Percentiles rank a stretch among this genome's conserved stretches.
These are phyloP conservation scores for Actinidia arguta DNA, from an alignment of 179 eudicot genomes.

Conservation along the genomic window DNA sequence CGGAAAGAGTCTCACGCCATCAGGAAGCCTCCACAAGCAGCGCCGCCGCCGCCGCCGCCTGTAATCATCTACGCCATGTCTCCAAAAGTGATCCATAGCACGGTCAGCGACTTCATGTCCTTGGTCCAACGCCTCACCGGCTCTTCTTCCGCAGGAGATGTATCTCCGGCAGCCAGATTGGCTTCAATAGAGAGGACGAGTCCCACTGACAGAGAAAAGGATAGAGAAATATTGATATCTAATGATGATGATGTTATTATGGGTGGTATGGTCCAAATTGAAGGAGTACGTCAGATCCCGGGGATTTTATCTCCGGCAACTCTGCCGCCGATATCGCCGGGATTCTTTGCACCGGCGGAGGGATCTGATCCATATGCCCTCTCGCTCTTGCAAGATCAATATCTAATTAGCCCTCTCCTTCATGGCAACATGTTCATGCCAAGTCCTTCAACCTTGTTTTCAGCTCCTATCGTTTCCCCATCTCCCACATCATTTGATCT, in stretches of 20 bases:
- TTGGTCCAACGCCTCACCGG: slow-evolving; percentile 90
- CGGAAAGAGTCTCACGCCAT: slow-evolving; percentile 70
- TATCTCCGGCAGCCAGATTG: slow-evolving; percentile 78
- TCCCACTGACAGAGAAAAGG: slow-evolving; percentile 47
- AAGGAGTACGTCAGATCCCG: slow-evolving; percentile 49
- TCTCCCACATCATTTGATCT: slow-evolving; percentile 52
- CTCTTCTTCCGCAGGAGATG: slow-evolving; percentile 30
- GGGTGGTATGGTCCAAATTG: slow-evolving; percentile 20
- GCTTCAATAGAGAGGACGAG: slow-evolving; percentile 72
- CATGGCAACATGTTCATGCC: slow-evolving; percentile 42
- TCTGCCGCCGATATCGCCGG: slow-evolving; percentile 59
- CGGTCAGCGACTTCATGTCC: slow-evolving; percentile 60
- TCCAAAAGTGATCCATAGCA: slow-evolving; percentile 75
- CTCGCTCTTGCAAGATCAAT: slow-evolving; percentile 36
- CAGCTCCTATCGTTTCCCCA: slow-evolving; percentile 51
- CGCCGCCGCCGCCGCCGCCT: slow-evolving; percentile 37
- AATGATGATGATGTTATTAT: not conserved
- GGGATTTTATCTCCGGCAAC: slow-evolving; percentile 79
- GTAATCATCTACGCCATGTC: slow-evolving; percentile 83
- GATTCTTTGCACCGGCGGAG: slow-evolving; percentile 26
- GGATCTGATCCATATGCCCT: slow-evolving; percentile 25
- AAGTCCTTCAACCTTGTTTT: slow-evolving; percentile 60
- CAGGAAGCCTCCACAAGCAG: slow-evolving; percentile 66
- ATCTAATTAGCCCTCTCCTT: slow-evolving; percentile 45
- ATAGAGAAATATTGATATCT: slow-evolving; percentile 30